Evolutionary conservation across 2,329 filamentous ascomycete species (phyloP).

Genomic region (Aspergillus ibericus): DNA sequence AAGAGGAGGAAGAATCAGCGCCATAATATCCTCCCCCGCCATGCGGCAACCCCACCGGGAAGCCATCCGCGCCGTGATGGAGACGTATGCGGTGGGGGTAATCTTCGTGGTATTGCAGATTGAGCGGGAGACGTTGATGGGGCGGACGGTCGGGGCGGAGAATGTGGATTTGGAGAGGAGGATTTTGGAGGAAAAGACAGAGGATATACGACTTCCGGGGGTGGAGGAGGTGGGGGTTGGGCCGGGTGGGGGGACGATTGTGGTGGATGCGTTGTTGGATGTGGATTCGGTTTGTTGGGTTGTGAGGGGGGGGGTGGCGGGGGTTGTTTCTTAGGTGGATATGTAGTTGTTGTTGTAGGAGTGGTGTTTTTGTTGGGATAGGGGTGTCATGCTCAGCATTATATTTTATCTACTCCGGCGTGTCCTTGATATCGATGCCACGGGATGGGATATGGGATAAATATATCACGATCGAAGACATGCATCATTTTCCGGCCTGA

Average conservation of each 20-base stretch:
- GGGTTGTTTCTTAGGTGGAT: no score
- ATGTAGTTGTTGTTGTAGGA: no score
- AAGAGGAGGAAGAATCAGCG: background rate
- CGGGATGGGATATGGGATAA: no score
- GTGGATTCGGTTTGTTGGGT: background rate
- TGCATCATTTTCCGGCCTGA: background rate
- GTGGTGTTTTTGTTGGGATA: no score
- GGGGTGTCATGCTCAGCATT: no score
- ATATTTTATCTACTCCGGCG: no score
- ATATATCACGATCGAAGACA: no score
- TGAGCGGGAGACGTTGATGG: background rate
- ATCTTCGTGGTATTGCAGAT: background rate
- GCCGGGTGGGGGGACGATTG: background rate
- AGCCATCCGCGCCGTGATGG: background rate
- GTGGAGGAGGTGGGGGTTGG: background rate
- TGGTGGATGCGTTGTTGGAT: background rate
- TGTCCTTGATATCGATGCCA: no score
- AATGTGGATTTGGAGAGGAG: background rate
- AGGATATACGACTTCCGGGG: background rate
- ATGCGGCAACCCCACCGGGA: background rate
- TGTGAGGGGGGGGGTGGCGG: background rate
- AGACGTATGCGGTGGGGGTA: background rate
- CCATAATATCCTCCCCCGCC: background rate
- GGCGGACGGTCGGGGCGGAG: background rate
- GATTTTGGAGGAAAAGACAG: background rate